Evolutionary conservation across 2,329 filamentous ascomycete species (phyloP).

Genomic region (Neonectria ditissima): DNA sequence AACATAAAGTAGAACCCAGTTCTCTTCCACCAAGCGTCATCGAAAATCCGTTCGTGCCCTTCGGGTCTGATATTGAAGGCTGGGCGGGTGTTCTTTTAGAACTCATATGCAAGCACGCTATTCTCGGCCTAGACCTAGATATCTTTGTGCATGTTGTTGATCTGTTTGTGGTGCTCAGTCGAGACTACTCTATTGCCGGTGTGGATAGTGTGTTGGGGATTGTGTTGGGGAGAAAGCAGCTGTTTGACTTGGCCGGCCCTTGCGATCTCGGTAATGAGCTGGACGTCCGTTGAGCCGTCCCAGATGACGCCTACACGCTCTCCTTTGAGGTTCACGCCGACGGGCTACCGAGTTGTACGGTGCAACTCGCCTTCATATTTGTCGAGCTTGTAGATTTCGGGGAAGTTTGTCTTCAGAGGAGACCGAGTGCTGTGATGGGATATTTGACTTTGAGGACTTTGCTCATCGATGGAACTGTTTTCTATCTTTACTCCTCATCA

Average conservation of each 20-base stretch:
- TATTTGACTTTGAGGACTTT: neutral
- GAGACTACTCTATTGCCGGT: neutral
- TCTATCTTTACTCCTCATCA: neutral
- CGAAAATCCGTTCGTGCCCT: neutral
- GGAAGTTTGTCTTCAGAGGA: slow-evolving; percentile 5
- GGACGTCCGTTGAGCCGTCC: slow-evolving; percentile 33
- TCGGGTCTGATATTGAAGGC: neutral
- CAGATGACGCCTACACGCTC: slow-evolving; percentile 34
- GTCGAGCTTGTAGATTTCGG: neutral
- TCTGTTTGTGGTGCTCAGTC: neutral
- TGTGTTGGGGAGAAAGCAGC: slow-evolving; percentile 34
- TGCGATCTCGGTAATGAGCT: slow-evolving; percentile 28
- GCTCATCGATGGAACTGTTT: neutral
- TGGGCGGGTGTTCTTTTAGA: neutral
- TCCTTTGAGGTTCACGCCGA: neutral
- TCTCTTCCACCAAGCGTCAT: neutral
- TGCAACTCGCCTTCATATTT: neutral
- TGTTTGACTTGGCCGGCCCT: slow-evolving; percentile 31
- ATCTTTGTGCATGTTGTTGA: neutral
- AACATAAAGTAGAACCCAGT: neutral
- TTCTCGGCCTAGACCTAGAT: neutral
- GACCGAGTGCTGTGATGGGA: neutral
- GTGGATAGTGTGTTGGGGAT: slow-evolving; percentile 23
- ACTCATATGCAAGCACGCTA: neutral
- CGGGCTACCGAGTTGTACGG: slow-evolving; percentile 1